These are phyloP conservation scores for Tulasnella sp. DNA, from an alignment of 768 basidiomycete species.

Conservation along the genomic window DNA sequence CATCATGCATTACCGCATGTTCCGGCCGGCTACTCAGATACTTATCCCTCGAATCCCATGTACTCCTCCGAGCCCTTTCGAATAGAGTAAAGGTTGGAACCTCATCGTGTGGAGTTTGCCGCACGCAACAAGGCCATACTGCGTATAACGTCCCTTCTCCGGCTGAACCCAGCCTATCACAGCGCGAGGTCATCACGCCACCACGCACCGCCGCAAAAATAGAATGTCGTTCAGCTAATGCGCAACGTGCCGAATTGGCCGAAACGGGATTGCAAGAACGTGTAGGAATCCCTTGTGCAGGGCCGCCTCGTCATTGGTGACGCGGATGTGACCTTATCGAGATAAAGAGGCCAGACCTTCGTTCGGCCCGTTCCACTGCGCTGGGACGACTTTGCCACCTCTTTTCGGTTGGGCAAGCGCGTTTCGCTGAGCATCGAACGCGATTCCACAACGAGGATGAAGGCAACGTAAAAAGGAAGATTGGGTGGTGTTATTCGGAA, in stretches of 20 bases:
- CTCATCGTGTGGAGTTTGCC: not conserved
- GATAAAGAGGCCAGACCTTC: not conserved
- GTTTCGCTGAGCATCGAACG: not conserved
- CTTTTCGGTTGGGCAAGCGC: not conserved
- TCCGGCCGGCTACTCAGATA: not conserved
- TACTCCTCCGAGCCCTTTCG: too few species aligned
- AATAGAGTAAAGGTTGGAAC: not conserved
- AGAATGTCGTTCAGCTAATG: not conserved
- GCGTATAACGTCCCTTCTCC: not conserved
- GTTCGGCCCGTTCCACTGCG: not conserved
- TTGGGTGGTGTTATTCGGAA: not conserved
- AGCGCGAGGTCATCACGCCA: not conserved
- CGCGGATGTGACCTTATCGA: not conserved
- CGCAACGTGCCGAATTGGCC: not conserved
- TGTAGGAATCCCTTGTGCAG: not conserved
- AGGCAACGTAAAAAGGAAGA: not conserved
- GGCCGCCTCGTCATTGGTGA: not conserved
- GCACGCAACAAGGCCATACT: not conserved
- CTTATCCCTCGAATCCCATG: too few species aligned
- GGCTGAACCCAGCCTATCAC: not conserved
- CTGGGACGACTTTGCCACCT: not conserved
- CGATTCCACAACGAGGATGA: not conserved
- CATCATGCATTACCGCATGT: not conserved
- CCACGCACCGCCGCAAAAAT: not conserved
- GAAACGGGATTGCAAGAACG: not conserved